Percentiles rank a stretch among this genome's conserved stretches.
These are phyloP conservation scores for Claviceps capensis DNA, from an alignment of 2,329 filamentous ascomycete species.

Conservation along the genomic window DNA sequence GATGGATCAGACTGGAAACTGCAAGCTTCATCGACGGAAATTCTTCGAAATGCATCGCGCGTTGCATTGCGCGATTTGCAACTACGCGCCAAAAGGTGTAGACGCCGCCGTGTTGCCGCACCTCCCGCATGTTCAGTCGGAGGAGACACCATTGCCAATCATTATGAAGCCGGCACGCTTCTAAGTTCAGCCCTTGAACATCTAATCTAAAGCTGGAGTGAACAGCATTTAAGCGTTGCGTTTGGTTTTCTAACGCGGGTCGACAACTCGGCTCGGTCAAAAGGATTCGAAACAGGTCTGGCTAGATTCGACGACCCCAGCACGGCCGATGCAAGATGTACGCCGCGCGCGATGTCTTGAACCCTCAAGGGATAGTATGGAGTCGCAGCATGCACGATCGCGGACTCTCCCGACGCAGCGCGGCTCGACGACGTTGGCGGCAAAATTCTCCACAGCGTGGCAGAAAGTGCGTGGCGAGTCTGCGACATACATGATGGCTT, in stretches of 20 bases:
- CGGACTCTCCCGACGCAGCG: slow-evolving; percentile 1
- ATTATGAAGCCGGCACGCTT: neutral
- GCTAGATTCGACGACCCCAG: neutral
- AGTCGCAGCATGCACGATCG: neutral
- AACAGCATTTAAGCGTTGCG: neutral
- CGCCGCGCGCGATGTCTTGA: neutral
- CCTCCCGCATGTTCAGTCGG: neutral
- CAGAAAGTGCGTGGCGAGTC: neutral
- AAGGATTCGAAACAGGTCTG: neutral
- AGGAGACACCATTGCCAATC: neutral
- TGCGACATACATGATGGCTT: neutral
- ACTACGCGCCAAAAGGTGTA: neutral
- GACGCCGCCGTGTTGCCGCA: neutral
- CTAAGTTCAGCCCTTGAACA: neutral
- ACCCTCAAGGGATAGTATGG: neutral
- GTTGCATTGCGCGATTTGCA: neutral
- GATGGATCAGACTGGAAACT: neutral
- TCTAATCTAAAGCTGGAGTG: neutral
- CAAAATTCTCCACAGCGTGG: neutral
- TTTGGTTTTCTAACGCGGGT: neutral
- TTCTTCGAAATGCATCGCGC: neutral
- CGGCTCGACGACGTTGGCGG: neutral
- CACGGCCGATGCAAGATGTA: neutral
- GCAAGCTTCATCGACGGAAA: neutral
- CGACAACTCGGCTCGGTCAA: neutral